Conservation (phyloP, 257 asterid genomes). For the Fraxinus quadrangulata region DNA sequence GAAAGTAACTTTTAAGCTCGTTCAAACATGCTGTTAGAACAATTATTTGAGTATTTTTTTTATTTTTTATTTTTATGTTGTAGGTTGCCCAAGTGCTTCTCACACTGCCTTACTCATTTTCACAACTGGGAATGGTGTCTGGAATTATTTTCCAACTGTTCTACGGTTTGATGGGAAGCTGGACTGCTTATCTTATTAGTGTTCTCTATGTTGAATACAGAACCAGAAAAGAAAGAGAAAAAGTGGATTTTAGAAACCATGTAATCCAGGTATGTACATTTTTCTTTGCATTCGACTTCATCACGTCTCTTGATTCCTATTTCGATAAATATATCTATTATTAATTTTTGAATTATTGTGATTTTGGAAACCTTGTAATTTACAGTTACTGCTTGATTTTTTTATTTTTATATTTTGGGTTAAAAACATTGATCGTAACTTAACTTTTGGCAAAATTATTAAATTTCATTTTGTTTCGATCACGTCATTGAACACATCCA, state of each 20-base stretch:
- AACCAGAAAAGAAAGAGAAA: constrained; percentile 85
- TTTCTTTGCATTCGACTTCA: neutral
- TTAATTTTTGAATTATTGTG: too few species aligned
- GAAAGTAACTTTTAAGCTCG: neutral
- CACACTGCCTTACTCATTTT: constrained; percentile 83
- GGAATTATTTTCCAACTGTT: constrained; percentile 74
- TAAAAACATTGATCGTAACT: too few species aligned
- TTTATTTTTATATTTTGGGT: too few species aligned
- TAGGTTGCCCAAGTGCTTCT: constrained; percentile 93
- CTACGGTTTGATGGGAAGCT: constrained; percentile 85
- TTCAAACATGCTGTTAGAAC: neutral
- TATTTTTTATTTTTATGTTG: constrained; percentile 6
- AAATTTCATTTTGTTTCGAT: too few species aligned
- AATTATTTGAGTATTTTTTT: constrained; percentile 3
- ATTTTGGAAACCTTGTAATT: neutral
- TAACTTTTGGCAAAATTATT: too few species aligned
- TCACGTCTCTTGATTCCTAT: neutral
- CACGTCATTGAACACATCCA: too few species aligned
- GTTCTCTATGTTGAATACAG: constrained; percentile 84
- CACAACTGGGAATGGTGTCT: constrained; percentile 85
- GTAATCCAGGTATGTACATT: constrained; percentile 66
- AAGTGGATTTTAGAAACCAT: constrained; percentile 82
- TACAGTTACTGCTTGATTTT: too few species aligned
- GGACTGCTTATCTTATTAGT: constrained; percentile 88
- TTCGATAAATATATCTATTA: too few species aligned